Evolutionary conservation across 2,329 filamentous ascomycete species (phyloP), one percentile per base, ranked within the genome.

Genomic region (Aureobasidium sp.): DNA sequence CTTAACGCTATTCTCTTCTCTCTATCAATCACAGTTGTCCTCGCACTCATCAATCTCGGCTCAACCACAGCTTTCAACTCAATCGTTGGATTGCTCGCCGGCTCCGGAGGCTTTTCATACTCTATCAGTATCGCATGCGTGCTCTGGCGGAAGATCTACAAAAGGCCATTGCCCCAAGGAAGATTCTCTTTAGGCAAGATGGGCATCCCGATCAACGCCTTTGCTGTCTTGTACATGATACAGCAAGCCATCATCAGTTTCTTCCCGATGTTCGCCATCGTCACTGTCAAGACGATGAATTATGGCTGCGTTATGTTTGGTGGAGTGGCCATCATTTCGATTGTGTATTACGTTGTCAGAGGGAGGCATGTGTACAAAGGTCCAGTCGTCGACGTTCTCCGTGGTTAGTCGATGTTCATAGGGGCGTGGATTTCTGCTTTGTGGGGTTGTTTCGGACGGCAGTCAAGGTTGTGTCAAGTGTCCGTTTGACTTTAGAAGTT

Each of bases 41-140:
- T 75, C 17, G 69, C 71, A 15, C 64, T 75, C 6, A 68, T 75
- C 49, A 73, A 71, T 19, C 66, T 74, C 35, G 68, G 68, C 49
- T 71, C 70, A n/a, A 74, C 70, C 27, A 72, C 74, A 3, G 76
- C 74, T 27, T 71, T 80, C 52, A 73, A 74, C 63, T 74, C 75
- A 35, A 76, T 78, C 45, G 71, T 76, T 24, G 71, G 75, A 2
- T 70, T 78, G 3, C 70, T 69, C 5, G 69, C 72, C 6, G 73
- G 68, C 27, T 73, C 76, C 1, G 67, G 75, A 14, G 68, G 79
- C 22, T 70, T 69, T 12, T 73, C 78, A 5, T 77, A 77, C 63
- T 72, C 76, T 45, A 67, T 74, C 63, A 70, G 70, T 33, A 74
- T 76, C 47, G 68, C 67, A 39, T 73, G 70, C 59, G 44, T 76